Evolutionary conservation across 1,284 basidiomycete genomes (phyloP).

Genomic region (Ustilago loliicola): DNA sequence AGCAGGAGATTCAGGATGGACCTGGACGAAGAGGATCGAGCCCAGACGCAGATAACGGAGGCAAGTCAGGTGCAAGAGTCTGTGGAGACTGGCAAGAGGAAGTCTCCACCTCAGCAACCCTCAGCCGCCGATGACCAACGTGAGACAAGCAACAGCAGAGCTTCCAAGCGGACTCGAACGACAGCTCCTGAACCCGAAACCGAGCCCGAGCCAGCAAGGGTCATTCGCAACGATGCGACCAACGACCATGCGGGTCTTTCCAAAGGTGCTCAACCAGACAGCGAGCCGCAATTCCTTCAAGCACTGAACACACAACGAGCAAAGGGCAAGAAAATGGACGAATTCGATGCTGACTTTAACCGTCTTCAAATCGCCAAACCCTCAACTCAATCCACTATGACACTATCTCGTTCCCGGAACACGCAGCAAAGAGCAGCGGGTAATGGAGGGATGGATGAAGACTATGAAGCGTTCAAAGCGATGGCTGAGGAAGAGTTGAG

Average conservation of each 20-base stretch:
- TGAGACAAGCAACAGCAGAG: neutral
- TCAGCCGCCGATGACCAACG: neutral
- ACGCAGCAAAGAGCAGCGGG: neutral
- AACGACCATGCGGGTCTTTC: constrained; percentile 16
- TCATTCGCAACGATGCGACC: constrained; percentile 22
- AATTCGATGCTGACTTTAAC: constrained; percentile 63
- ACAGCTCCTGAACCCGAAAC: neutral
- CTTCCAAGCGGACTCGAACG: constrained; percentile 27
- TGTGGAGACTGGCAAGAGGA: constrained; percentile 18
- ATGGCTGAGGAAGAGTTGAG: constrained; percentile 56
- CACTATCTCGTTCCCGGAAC: neutral
- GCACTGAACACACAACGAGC: constrained; percentile 55
- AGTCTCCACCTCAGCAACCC: constrained; percentile 20
- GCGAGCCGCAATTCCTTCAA: constrained; percentile 56
- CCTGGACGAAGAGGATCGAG: constrained; percentile 51
- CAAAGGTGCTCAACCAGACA: constrained; percentile 39
- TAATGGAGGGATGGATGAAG: constrained; percentile 35
- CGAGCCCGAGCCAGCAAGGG: constrained; percentile 9
- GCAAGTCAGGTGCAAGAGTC: neutral
- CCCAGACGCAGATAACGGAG: constrained; percentile 8
- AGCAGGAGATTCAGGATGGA: constrained; percentile 52
- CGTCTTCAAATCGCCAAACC: constrained; percentile 52
- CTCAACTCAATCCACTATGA: neutral
- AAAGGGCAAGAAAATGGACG: constrained; percentile 51
- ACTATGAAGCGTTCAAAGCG: constrained; percentile 54